Percentiles rank a stretch among this genome's conserved stretches.
phyloP scores from a whole-genome alignment of 2,329 filamentous ascomycete genomes.

The Alternaria rosae region DNA sequence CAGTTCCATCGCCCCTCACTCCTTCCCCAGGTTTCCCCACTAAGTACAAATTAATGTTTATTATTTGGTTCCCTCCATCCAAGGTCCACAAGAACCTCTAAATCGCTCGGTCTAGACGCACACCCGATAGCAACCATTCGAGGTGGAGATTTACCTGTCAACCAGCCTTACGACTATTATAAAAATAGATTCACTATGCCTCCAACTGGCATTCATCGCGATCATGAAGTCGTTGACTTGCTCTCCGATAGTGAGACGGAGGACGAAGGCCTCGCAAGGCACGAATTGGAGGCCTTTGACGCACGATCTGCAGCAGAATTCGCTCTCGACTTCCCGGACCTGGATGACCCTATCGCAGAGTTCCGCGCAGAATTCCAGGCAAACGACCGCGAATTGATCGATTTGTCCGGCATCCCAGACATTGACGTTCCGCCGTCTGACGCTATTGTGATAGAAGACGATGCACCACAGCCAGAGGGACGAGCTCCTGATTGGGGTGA shows the following conservation, averaged over 20 bases:
- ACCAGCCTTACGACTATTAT: background rate
- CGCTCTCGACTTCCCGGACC: slow-evolving; percentile 5
- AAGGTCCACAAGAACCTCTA: background rate
- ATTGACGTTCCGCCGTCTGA: slow-evolving; percentile 30
- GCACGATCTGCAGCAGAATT: slow-evolving; percentile 5
- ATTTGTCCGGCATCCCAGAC: slow-evolving; percentile 35
- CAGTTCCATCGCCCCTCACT: slow-evolving; percentile 12
- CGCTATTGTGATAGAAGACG: background rate
- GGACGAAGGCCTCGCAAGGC: background rate
- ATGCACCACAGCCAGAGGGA: background rate
- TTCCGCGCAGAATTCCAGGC: background rate
- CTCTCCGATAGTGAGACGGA: slow-evolving; percentile 33
- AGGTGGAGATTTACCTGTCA: background rate
- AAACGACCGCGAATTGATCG: slow-evolving; percentile 20
- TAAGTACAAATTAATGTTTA: slow-evolving; percentile 17
- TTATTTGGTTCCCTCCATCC: background rate
- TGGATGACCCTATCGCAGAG: slow-evolving; percentile 9
- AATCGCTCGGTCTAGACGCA: background rate
- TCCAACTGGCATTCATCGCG: slow-evolving; percentile 1
- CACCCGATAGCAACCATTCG: background rate
- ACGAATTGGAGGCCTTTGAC: slow-evolving; percentile 11
- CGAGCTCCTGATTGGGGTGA: background rate
- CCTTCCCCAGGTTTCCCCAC: background rate
- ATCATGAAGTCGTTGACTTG: slow-evolving; percentile 30
- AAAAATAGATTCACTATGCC: slow-evolving; percentile 15